Conservation (phyloP, 148 eudicot species). For the Arbutus unedo region DNA sequence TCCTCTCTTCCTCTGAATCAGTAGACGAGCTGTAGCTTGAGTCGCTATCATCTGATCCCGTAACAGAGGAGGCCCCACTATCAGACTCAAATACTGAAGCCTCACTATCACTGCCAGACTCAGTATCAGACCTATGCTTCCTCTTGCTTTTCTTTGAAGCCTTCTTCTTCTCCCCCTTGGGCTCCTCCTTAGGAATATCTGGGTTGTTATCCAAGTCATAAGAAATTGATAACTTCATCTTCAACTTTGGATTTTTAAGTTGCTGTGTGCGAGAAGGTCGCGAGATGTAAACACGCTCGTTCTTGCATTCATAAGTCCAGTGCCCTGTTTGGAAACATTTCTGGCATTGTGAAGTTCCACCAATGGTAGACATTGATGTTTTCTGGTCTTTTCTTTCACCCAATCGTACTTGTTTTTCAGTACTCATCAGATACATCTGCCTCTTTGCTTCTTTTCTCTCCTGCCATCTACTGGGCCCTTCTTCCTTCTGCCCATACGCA, state of each 20-base stretch:
- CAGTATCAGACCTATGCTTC: conserved; percentile 63
- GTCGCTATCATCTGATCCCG: conserved; percentile 67
- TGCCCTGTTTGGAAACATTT: conserved; percentile 87
- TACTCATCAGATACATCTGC: conserved; percentile 96
- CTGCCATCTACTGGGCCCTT: conserved; percentile 99
- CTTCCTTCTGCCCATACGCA: conserved; percentile 99
- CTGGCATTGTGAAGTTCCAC: conserved; percentile 66
- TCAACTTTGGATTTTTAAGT: conserved; percentile 80
- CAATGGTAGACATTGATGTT: conserved; percentile 32
- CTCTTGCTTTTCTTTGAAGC: conserved; percentile 53
- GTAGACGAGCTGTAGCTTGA: conserved; percentile 66
- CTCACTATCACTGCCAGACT: conserved; percentile 61
- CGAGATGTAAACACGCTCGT: conserved; percentile 85
- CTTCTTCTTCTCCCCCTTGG: conserved; percentile 42
- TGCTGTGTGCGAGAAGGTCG: conserved; percentile 82
- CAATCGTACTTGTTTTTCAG: conserved; percentile 80
- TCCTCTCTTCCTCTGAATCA: conserved; percentile 76
- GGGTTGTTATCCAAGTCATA: conserved; percentile 63
- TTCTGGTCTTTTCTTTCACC: conserved; percentile 79
- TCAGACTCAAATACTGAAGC: conserved; percentile 76
- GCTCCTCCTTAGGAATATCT: conserved; percentile 44
- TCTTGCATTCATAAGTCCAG: conserved; percentile 97
- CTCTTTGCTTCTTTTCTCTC: conserved; percentile 96
- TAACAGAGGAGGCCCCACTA: conserved; percentile 48
- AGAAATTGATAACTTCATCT: conserved; percentile 49